Percentiles rank a stretch among this genome's conserved stretches.
Conservation (phyloP, 768 basidiomycete genomes). For the Boletus rubroflammeus region DNA sequence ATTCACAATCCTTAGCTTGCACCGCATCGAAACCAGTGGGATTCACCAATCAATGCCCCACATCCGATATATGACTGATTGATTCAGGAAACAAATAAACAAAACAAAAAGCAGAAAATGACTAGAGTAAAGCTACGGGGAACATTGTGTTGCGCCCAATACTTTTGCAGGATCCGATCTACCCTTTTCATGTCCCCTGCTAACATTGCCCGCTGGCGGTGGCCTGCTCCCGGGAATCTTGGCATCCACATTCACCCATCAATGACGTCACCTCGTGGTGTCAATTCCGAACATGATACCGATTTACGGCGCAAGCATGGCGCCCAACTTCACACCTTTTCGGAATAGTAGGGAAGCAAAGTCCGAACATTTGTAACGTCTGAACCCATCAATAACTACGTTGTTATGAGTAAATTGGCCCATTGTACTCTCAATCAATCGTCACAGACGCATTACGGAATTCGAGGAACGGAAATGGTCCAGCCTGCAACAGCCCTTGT, state of each 20-base stretch:
- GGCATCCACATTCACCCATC: neutral
- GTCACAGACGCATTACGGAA: conserved; percentile 25
- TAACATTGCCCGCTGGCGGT: neutral
- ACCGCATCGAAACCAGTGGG: neutral
- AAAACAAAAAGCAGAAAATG: neutral
- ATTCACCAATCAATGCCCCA: neutral
- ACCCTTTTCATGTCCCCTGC: neutral
- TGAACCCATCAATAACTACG: neutral
- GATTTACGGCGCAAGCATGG: neutral
- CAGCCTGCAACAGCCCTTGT: conserved; percentile 13
- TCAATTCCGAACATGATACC: too few relatives aligned
- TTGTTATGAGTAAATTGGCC: neutral
- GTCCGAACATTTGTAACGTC: neutral
- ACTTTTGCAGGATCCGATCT: neutral
- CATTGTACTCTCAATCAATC: conserved; percentile 5
- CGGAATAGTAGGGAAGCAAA: neutral
- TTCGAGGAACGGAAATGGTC: conserved; percentile 26
- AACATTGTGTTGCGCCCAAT: neutral
- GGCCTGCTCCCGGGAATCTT: neutral
- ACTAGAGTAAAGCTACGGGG: neutral
- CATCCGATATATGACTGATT: neutral
- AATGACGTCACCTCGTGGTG: neutral
- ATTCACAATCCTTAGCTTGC: neutral
- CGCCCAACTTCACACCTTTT: neutral
- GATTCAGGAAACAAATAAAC: neutral